Conservation (phyloP, 768 basidiomycete species). For the Clavaria fumosa region DNA sequence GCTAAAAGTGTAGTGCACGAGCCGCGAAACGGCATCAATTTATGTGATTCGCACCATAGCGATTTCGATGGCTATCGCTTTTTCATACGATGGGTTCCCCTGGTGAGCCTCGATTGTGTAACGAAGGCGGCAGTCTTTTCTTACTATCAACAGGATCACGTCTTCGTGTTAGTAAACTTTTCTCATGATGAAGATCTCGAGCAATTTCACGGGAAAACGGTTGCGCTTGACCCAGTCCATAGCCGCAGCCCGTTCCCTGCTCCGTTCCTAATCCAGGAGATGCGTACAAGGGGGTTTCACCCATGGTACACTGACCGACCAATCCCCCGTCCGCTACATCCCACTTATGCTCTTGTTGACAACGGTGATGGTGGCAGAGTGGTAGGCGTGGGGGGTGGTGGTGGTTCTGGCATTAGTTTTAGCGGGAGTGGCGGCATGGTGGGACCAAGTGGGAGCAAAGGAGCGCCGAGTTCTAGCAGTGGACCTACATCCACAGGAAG, state of each 20-base stretch:
- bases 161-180: conserved; percentile 11
- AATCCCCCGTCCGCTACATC: conserved; percentile 7
- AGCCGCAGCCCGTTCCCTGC: conserved; percentile 7
- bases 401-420: conserved; percentile 2
- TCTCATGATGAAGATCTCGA: conserved; percentile 5
- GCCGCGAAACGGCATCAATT: conserved; percentile 8
- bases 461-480: conserved; percentile 8
- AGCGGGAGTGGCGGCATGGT: conserved; percentile 8
- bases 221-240: conserved; percentile 5
- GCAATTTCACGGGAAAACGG: conserved; percentile 8
- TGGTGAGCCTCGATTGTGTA: conserved; percentile 2
- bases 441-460: conserved; percentile 6
- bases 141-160: conserved; percentile 4
- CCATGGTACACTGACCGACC: conserved; percentile 8
- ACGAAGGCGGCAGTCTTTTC: neutral
- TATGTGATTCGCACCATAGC: conserved; percentile 7
- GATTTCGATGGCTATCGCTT: conserved; percentile 8
- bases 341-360: conserved; percentile 7
- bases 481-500: conserved; percentile 2
- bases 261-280: conserved; percentile 11
- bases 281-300: conserved; percentile 10
- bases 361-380: conserved; percentile 5
- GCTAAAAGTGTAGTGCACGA: conserved; percentile 8
- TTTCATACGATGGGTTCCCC: conserved; percentile 10
- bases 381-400: conserved; percentile 5